A percentile compares a stretch with the other conserved stretches of the same genome.
Conservation (phyloP, 108 stramenopile species). For the Asterionellopsis glacialis region DNA sequence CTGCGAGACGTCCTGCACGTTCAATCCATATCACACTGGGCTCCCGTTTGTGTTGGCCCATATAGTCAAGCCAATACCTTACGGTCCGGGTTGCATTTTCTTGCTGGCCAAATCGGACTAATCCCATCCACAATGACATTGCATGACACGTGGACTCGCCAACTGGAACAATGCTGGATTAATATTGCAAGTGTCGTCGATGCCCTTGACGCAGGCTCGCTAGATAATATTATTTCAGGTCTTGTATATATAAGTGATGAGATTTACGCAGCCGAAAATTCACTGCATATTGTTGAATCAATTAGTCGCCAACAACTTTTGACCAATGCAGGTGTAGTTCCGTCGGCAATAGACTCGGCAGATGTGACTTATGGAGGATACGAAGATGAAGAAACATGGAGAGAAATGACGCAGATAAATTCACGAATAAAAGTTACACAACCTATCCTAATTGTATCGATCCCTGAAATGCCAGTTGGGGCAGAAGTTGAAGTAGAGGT, state of each 20-base stretch:
- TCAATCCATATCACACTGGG: slow-evolving; percentile 92
- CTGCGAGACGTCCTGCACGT: slow-evolving; percentile 88
- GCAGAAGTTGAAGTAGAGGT: slow-evolving; percentile 75
- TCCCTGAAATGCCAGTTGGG: slow-evolving; percentile 79
- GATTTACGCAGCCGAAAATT: slow-evolving; percentile 18
- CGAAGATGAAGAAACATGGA: slow-evolving; percentile 76
- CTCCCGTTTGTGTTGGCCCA: slow-evolving; percentile 98
- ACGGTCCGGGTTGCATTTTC: slow-evolving; percentile 65
- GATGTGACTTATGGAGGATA: slow-evolving; percentile 57
- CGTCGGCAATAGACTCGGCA: slow-evolving; percentile 59
- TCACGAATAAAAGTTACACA: not conserved
- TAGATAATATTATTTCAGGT: slow-evolving; percentile 52
- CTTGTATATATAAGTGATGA: slow-evolving; percentile 53
- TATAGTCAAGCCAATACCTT: slow-evolving; percentile 94
- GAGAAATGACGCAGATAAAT: slow-evolving; percentile 33
- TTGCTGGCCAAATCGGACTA: slow-evolving; percentile 95
- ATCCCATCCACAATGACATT: slow-evolving; percentile 84
- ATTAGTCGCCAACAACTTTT: slow-evolving; percentile 35
- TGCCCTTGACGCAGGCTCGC: slow-evolving; percentile 64
- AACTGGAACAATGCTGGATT: slow-evolving; percentile 78
- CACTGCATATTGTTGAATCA: too few species aligned
- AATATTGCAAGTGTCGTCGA: slow-evolving; percentile 79
- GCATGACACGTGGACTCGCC: slow-evolving; percentile 41
- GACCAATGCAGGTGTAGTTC: slow-evolving; percentile 53
- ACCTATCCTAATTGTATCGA: slow-evolving; percentile 56